A percentile compares a stretch with the other conserved stretches of the same genome.
Evolutionary conservation across 352 stramenopile species (phyloP).

Genomic region (Pythium grandisporangium): DNA sequence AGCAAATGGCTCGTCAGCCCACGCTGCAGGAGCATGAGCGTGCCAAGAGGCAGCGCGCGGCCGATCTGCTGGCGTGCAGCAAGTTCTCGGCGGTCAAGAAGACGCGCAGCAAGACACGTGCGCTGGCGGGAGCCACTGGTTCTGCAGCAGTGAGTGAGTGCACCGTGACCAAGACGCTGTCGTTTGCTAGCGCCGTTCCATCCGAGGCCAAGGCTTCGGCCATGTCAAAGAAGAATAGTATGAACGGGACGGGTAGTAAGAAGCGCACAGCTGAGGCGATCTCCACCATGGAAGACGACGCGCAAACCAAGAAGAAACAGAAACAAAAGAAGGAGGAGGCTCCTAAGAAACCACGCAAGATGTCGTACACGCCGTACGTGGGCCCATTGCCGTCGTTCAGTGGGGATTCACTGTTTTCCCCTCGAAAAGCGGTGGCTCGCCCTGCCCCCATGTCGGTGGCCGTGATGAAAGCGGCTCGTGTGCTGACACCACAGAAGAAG

Average conservation of each 20-base stretch:
- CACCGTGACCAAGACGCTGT: slow-evolving; percentile 16
- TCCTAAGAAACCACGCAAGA: background rate
- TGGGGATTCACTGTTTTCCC: slow-evolving; percentile 56
- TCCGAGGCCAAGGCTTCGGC: no score
- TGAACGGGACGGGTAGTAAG: background rate
- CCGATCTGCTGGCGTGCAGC: slow-evolving; percentile 7
- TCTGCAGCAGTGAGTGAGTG: slow-evolving; percentile 1
- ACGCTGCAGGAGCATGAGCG: slow-evolving; percentile 15
- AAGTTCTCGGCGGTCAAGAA: slow-evolving; percentile 19
- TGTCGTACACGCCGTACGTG: slow-evolving; percentile 56
- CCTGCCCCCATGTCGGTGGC: slow-evolving; percentile 13
- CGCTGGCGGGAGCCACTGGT: background rate
- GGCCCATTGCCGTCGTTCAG: slow-evolving; percentile 46
- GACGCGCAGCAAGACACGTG: slow-evolving; percentile 16
- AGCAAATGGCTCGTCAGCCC: slow-evolving; percentile 9
- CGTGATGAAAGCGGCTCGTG: slow-evolving; percentile 15
- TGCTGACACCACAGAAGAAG: slow-evolving; percentile 5
- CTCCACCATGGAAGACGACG: background rate
- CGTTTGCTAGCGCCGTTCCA: slow-evolving; percentile 5
- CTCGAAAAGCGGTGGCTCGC: slow-evolving; percentile 20
- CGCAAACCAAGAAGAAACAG: background rate
- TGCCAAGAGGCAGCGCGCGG: slow-evolving; percentile 14
- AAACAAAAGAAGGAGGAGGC: no score
- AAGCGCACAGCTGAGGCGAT: no score
- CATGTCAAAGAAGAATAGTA: background rate